phyloP scores from a whole-genome alignment of 495 filamentous ascomycete genomes.

The Acidiella bohemica region DNA sequence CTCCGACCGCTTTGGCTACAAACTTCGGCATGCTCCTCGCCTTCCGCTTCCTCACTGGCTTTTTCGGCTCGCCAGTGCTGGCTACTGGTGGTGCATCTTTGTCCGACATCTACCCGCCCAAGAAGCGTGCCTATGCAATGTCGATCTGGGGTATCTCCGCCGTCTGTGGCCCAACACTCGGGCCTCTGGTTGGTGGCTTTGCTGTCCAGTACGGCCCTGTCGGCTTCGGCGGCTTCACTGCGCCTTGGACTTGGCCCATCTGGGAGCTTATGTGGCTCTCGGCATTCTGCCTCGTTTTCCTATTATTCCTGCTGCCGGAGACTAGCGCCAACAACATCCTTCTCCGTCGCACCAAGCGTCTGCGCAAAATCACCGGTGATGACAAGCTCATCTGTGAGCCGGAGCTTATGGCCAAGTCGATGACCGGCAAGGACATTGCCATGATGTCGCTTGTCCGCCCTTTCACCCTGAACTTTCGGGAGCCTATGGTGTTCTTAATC shows the following conservation, averaged over 20 bases:
- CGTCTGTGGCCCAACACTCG: conserved; percentile 34
- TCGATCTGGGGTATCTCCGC: conserved; percentile 26
- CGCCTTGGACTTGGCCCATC: conserved; percentile 29
- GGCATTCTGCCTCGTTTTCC: not conserved
- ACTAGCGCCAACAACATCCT: conserved; percentile 25
- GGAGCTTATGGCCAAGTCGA: conserved; percentile 30
- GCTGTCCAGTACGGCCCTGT: conserved; percentile 21
- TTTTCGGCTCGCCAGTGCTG: conserved; percentile 39
- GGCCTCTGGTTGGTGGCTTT: conserved; percentile 34
- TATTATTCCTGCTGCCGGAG: conserved; percentile 13
- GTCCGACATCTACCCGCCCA: conserved; percentile 26
- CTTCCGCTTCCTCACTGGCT: conserved; percentile 42
- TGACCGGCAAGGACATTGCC: conserved; percentile 25
- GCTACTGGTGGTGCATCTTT: conserved; percentile 43
- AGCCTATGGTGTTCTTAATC: conserved; percentile 26
- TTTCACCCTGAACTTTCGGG: conserved; percentile 31
- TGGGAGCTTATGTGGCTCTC: conserved; percentile 28
- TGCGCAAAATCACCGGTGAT: conserved; percentile 13
- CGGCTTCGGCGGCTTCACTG: conserved; percentile 19
- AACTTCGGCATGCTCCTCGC: conserved; percentile 42
- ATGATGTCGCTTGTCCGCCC: conserved; percentile 33
- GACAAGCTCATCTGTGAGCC: conserved; percentile 27
- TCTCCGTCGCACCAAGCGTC: conserved; percentile 19
- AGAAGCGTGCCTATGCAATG: conserved; percentile 28
- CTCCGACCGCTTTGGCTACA: conserved; percentile 33